phyloP scores from a whole-genome alignment of 2,329 filamentous ascomycete genomes.

The Paraconiothyrium brasiliense region DNA sequence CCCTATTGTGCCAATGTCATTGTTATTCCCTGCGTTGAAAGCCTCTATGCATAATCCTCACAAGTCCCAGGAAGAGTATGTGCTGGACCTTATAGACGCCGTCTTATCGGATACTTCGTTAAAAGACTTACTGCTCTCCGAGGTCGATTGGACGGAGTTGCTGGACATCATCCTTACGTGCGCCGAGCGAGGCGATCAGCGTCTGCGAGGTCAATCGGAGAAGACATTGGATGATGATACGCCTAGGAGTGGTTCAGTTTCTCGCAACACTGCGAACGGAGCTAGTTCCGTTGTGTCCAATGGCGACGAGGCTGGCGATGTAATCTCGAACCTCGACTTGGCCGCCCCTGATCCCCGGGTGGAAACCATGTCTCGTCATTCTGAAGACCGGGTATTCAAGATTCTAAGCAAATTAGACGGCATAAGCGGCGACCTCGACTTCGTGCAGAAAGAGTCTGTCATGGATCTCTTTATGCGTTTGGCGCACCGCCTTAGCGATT shows the following conservation, averaged over 20 bases:
- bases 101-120: slow-evolving; percentile 59
- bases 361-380: slow-evolving; percentile 26
- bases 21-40: slow-evolving; percentile 46
- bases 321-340: slow-evolving; percentile 24
- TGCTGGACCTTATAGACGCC: slow-evolving; percentile 60
- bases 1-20: slow-evolving; percentile 45
- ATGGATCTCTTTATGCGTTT: slow-evolving; percentile 73
- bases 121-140: slow-evolving; percentile 66
- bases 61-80: slow-evolving; percentile 52
- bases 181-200: slow-evolving; percentile 44
- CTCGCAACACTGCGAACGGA: slow-evolving; percentile 20
- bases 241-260: slow-evolving; percentile 22
- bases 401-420: slow-evolving; percentile 40
- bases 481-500: slow-evolving; percentile 70
- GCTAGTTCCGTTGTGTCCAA: slow-evolving; percentile 23
- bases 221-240: slow-evolving; percentile 51
- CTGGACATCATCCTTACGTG: slow-evolving; percentile 69
- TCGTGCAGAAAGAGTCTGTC: slow-evolving; percentile 72
- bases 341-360: slow-evolving; percentile 9
- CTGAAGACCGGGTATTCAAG: slow-evolving; percentile 37
- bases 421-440: slow-evolving; percentile 54
- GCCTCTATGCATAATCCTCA: slow-evolving; percentile 41
- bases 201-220: slow-evolving; percentile 25
- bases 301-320: slow-evolving; percentile 28
- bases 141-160: slow-evolving; percentile 72